These are phyloP conservation scores for Penicillium argentinense DNA, from an alignment of 495 filamentous ascomycete genomes.

Conservation along the genomic window DNA sequence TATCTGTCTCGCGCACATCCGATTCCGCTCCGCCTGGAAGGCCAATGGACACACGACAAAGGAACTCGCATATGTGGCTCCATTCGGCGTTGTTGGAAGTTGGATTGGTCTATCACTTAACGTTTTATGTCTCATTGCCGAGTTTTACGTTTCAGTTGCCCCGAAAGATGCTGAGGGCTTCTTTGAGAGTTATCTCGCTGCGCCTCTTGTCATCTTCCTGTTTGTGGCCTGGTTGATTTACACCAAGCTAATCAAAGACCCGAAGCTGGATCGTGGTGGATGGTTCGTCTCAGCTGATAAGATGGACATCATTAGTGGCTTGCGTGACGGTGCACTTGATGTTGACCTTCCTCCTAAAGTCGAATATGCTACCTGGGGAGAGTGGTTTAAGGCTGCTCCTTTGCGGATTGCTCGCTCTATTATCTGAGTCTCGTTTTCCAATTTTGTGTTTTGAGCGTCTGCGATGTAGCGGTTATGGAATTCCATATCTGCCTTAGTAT, in stretches of 20 bases:
- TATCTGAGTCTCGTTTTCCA: too few relatives aligned
- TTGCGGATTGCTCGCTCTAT: slow-evolving; percentile 23
- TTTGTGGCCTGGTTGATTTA: slow-evolving; percentile 40
- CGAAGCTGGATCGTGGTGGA: slow-evolving; percentile 23
- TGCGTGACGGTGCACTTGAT: slow-evolving; percentile 26
- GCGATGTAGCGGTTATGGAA: too few relatives aligned
- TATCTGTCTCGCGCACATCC: slow-evolving; percentile 71
- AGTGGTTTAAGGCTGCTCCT: slow-evolving; percentile 27
- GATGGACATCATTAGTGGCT: slow-evolving; percentile 23
- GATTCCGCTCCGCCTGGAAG: slow-evolving; percentile 65
- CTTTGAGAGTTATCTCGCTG: slow-evolving; percentile 64
- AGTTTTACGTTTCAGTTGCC: slow-evolving; percentile 48
- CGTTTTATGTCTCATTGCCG: slow-evolving; percentile 62
- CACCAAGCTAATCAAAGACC: slow-evolving; percentile 24
- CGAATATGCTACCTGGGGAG: slow-evolving; percentile 28
- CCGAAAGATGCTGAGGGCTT: slow-evolving; percentile 52
- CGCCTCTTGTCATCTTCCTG: slow-evolving; percentile 52
- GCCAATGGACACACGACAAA: slow-evolving; percentile 58
- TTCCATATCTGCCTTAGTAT: too few relatives aligned
- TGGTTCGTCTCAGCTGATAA: slow-evolving; percentile 21
- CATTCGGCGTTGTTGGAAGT: slow-evolving; percentile 67
- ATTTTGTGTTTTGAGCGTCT: too few relatives aligned
- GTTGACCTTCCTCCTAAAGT: slow-evolving; percentile 26
- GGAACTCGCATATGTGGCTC: slow-evolving; percentile 70
- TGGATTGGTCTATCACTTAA: slow-evolving; percentile 62